phyloP scores from a whole-genome alignment of 192 early-diverging fungal species.

The Mortierella antarctica region DNA sequence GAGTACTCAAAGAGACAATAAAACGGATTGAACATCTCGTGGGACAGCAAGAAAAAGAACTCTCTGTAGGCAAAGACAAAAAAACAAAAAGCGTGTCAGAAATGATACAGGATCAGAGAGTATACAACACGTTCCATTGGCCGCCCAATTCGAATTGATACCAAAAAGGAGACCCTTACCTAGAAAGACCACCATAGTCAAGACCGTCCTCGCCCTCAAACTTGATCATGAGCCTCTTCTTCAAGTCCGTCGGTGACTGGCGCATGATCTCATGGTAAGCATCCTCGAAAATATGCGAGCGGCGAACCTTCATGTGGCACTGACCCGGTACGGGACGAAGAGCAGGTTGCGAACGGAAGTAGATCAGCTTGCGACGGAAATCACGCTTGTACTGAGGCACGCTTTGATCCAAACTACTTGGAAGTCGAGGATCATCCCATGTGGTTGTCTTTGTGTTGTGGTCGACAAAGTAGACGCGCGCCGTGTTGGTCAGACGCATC shows the following conservation, averaged over 20 bases:
- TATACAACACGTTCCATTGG: neutral
- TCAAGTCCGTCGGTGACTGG: constrained; percentile 86
- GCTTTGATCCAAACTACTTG: constrained; percentile 83
- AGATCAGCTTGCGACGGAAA: constrained; percentile 96
- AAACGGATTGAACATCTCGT: constrained; percentile 99
- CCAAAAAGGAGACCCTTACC: constrained; percentile 48
- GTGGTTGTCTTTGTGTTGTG: constrained; percentile 98
- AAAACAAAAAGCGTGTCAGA: constrained; percentile 7
- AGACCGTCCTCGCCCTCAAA: constrained; percentile 98
- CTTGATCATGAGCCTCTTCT: constrained; percentile 98
- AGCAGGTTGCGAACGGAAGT: constrained; percentile 94
- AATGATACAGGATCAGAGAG: neutral
- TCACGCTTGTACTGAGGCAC: constrained; percentile 99
- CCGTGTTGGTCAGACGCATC: constrained; percentile 96
- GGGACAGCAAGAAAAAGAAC: constrained; percentile 96
- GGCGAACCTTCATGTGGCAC: constrained; percentile 91
- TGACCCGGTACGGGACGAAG: constrained; percentile 91
- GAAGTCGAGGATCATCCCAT: constrained; percentile 94
- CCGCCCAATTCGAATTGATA: neutral
- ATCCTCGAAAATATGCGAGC: constrained; percentile 93
- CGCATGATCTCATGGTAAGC: constrained; percentile 96
- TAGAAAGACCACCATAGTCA: constrained; percentile 96
- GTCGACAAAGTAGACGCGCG: constrained; percentile 96
- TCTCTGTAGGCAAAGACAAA: constrained; percentile 65
- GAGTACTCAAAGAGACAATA: constrained; percentile 97